These are phyloP conservation scores for Erodium maritimum DNA, from an alignment of 345 rosid genomes.

Conservation along the genomic window DNA sequence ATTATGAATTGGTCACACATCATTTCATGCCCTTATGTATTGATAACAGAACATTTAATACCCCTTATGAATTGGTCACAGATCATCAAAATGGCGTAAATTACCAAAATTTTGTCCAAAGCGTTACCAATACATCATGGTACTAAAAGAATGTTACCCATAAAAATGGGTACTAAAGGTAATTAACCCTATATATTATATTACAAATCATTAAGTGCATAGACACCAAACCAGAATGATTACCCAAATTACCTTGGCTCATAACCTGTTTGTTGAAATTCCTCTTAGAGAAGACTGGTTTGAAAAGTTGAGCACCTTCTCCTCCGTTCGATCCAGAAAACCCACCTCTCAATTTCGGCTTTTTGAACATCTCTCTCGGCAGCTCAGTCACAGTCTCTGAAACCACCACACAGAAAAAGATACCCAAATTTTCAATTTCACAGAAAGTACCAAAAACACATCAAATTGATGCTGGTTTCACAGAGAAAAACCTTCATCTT, in stretches of 20 bases:
- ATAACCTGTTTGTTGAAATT: slow-evolving; percentile 4
- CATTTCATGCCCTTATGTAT: too few species aligned
- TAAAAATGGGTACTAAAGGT: too few species aligned
- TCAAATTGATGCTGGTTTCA: not conserved
- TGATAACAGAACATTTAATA: too few species aligned
- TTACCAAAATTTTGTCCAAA: too few species aligned
- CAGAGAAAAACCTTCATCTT: slow-evolving; percentile 16
- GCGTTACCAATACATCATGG: too few species aligned
- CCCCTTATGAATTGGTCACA: too few species aligned
- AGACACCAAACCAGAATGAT: not conserved
- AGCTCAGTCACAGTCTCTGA: slow-evolving; percentile 36
- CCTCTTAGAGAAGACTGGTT: slow-evolving; percentile 23
- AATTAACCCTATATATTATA: too few species aligned
- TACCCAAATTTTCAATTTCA: not conserved
- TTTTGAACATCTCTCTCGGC: slow-evolving; percentile 36
- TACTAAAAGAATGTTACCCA: too few species aligned
- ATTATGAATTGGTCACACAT: too few species aligned
- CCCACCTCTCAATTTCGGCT: slow-evolving; percentile 28
- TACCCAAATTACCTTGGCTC: slow-evolving; percentile 17
- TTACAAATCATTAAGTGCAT: not conserved
- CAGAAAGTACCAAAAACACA: not conserved
- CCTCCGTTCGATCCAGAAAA: slow-evolving; percentile 5
- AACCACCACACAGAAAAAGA: not conserved
- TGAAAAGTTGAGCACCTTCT: slow-evolving; percentile 7
- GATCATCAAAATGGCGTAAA: too few species aligned